Conservation (phyloP, 331 rosid genomes). For the Pyrus hybrid region DNA sequence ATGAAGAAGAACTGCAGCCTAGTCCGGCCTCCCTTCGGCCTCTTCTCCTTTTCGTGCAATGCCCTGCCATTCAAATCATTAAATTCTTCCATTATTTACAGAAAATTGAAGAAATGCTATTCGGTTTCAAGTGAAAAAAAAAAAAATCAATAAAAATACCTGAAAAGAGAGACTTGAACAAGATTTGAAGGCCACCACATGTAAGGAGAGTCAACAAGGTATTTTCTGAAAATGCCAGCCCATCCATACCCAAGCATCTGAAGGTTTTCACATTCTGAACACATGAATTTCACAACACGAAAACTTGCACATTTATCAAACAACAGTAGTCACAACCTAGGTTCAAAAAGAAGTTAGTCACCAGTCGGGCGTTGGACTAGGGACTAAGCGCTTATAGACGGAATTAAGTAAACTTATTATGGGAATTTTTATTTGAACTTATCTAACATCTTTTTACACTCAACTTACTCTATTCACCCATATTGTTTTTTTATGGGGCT, state of each 20-base stretch:
- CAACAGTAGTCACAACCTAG: not conserved
- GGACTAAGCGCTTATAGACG: too few relatives aligned
- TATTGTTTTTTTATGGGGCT: too few relatives aligned
- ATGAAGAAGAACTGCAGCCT: conserved; percentile 38
- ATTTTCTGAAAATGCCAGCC: conserved; percentile 82
- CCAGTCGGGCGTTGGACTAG: too few relatives aligned
- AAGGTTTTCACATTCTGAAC: not conserved
- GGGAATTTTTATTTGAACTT: too few relatives aligned
- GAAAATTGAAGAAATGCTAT: not conserved
- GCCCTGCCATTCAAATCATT: conserved; percentile 23
- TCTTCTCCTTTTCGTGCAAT: conserved; percentile 32
- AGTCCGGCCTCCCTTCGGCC: conserved; percentile 34
- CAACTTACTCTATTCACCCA: too few relatives aligned
- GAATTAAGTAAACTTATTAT: too few relatives aligned
- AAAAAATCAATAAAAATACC: conserved; percentile 21
- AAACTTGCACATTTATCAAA: not conserved
- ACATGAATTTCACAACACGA: not conserved
- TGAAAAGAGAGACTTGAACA: conserved; percentile 79
- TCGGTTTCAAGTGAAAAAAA: not conserved
- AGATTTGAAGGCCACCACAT: conserved; percentile 98
- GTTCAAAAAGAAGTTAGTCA: too few relatives aligned
- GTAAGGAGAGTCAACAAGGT: conserved; percentile 84
- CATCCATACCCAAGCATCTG: conserved; percentile 98
- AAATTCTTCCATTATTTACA: not conserved
- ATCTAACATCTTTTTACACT: too few relatives aligned